Base-by-base conservation (phyloP, 139 green algal genomes). In the Spirogloea muscicola region DNA sequence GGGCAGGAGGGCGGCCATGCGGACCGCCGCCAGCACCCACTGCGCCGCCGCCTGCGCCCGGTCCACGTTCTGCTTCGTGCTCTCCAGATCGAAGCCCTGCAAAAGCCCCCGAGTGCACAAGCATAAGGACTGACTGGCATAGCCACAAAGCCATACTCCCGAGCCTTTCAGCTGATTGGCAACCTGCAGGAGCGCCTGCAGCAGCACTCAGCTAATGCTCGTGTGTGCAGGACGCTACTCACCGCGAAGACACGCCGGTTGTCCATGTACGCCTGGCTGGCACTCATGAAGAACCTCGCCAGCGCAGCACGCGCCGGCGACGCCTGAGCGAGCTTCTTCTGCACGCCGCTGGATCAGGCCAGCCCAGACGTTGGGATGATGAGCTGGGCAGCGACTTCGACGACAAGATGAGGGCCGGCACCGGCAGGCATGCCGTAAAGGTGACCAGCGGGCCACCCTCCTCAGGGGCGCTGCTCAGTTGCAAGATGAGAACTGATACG, bases 1-100 rank as follows among this genome's bases (percentile, higher is more conserved):
- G 0, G 91, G 93, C 13, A 70, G 51, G 74, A 96, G 72, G 40
- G 95, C 33, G 16, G 70, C 75, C 10, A 68, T 51, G 21, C 69
- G 46, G 31, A 93, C 34, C 27, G 69, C 58, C 6, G 91, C 91
- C 16, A 51, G 36, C 1, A 90, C n/a, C 6, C 85, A 46, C 13
- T 63, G 29, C 33, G 25, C 57, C 33, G n/a, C 34, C 38, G 63
- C 31, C 63, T 62, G 63, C 3, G 27, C 29, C 4, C 9, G 27
- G 25, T 33, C 16, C 16, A 3, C 6, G 6, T 18, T 93, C 66
- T 18, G 72, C 72, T 27, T 82, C 31, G 3, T 89, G 18, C 42
- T 39, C 33, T 52, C 63, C 27, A 72, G 63, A 16, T 62, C 63
- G 29, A 48, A 9, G 25, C 63, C 63, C 63, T 9, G 29, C 42